These are phyloP conservation scores for Hyaloscypha bicolor DNA, from an alignment of 495 filamentous ascomycete species.

Conservation along the genomic window DNA sequence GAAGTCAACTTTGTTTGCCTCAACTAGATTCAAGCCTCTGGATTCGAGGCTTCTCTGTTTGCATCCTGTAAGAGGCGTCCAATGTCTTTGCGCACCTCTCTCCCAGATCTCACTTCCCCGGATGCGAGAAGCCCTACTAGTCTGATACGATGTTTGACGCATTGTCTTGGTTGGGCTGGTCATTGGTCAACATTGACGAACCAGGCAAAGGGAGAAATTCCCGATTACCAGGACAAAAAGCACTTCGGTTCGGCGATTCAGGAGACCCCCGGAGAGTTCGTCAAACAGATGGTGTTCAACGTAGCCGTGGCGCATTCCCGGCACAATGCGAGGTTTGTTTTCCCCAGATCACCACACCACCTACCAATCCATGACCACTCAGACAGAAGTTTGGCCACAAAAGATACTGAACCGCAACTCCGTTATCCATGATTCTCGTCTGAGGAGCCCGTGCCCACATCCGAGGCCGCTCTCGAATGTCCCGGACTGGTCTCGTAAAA, in stretches of 20 bases:
- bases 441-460: background rate
- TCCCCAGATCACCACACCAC: background rate
- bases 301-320: background rate
- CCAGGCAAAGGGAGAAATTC: background rate
- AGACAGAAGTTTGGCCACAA: background rate
- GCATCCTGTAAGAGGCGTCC: background rate
- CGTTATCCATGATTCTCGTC: background rate
- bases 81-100: background rate
- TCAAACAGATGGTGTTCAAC: background rate
- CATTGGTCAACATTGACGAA: background rate
- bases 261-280: background rate
- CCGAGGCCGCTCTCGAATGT: background rate
- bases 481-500: background rate
- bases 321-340: background rate
- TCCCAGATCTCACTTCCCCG: background rate
- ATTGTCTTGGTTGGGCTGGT: slow-evolving; percentile 2
- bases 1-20: background rate
- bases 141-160: background rate
- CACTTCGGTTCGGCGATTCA: background rate
- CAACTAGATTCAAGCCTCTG: background rate
- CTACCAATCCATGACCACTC: background rate
- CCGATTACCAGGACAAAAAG: background rate
- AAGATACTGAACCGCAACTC: background rate
- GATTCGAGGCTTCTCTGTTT: background rate
- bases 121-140: background rate